Evolutionary conservation across 768 basidiomycete species (phyloP).

Genomic region (Exsudoporus frostii): DNA sequence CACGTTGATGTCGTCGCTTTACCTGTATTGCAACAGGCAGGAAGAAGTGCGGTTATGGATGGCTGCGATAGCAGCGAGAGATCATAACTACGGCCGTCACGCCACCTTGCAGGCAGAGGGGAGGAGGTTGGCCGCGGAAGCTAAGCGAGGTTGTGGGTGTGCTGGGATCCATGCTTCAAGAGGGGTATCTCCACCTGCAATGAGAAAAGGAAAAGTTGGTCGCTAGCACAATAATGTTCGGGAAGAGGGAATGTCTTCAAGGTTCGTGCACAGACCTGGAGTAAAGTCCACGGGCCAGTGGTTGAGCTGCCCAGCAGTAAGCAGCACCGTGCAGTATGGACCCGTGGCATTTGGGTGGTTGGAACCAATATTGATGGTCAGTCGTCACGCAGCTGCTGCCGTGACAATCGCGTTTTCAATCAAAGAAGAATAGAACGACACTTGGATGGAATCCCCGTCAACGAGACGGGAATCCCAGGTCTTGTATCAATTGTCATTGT

Average conservation of each 20-base stretch:
- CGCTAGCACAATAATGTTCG: constrained; percentile 4
- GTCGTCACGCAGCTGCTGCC: constrained; percentile 10
- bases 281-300: background rate
- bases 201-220: constrained; percentile 1
- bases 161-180: constrained; percentile 19
- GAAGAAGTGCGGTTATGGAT: constrained; percentile 20
- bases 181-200: constrained; percentile 16
- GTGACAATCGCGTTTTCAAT: constrained; percentile 18
- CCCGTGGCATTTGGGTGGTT: constrained; percentile 7
- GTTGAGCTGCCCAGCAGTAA: constrained; percentile 1
- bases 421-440: constrained; percentile 16
- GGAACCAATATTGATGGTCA: constrained; percentile 3
- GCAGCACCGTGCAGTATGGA: background rate
- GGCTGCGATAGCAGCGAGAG: constrained; percentile 22
- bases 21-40: constrained; percentile 22
- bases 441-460: constrained; percentile 9
- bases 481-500: constrained; percentile 12
- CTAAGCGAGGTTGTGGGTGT: constrained; percentile 27
- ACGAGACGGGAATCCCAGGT: constrained; percentile 15
- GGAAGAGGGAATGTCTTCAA: constrained; percentile 10
- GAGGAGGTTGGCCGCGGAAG: constrained; percentile 21
- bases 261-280: constrained; percentile 5
- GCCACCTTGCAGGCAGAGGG: constrained; percentile 30
- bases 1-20: constrained; percentile 29
- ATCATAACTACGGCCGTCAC: constrained; percentile 17